phyloP scores from a whole-genome alignment of 2,329 filamentous ascomycete species.

The Trichoderma hamatum region DNA sequence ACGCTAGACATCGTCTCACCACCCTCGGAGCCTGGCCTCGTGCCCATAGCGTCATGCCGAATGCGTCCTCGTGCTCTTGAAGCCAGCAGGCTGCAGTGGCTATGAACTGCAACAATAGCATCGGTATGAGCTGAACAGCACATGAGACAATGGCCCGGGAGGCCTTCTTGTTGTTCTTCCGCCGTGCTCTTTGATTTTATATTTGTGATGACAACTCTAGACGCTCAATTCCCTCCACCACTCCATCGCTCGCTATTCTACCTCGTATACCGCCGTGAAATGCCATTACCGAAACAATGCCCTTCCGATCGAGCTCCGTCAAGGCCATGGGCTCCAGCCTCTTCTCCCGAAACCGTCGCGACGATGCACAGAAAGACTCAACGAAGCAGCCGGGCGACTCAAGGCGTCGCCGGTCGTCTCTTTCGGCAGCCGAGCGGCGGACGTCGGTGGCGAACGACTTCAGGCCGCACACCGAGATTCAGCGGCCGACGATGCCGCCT shows the following conservation, averaged over 20 bases:
- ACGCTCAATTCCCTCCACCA: not conserved
- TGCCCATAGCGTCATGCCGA: constrained; percentile 28
- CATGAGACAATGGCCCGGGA: constrained; percentile 1
- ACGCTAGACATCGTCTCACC: constrained; percentile 23
- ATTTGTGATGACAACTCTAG: not conserved
- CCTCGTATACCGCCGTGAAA: not conserved
- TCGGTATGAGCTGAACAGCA: constrained; percentile 4
- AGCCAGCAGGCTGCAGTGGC: constrained; percentile 24
- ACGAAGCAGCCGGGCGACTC: constrained; percentile 15
- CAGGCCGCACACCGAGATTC: constrained; percentile 18
- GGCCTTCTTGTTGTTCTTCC: not conserved
- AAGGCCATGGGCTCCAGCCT: constrained; percentile 26
- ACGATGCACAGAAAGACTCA: constrained; percentile 6
- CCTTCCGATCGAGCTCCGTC: constrained; percentile 28
- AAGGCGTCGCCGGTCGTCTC: constrained; percentile 13
- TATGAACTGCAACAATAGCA: constrained; percentile 6
- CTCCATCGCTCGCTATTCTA: not conserved
- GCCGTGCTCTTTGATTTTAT: not conserved
- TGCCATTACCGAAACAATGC: constrained; percentile 22
- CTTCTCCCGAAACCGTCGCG: constrained; percentile 23
- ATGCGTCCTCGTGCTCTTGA: constrained; percentile 27
- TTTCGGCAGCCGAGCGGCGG: constrained; percentile 3
- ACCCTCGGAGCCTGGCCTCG: constrained; percentile 23
- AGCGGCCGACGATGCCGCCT: constrained; percentile 15
- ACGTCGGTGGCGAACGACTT: constrained; percentile 11